These are phyloP conservation scores for Neurospora sublineolata DNA, from an alignment of 495 filamentous ascomycete genomes.

Conservation along the genomic window DNA sequence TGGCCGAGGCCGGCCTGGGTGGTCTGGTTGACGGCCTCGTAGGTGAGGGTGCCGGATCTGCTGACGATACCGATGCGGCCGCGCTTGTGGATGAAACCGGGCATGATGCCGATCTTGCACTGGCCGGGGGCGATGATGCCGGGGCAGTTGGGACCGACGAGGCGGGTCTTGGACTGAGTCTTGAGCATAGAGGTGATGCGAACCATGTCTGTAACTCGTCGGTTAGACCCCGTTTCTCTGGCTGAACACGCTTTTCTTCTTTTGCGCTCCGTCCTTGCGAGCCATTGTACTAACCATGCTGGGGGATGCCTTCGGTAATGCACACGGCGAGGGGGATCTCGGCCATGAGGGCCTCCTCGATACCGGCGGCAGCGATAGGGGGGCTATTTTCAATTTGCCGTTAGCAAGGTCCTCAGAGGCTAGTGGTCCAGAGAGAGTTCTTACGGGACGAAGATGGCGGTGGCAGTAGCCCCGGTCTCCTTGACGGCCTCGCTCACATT, in stretches of 20 bases:
- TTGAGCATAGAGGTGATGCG: constrained; percentile 97
- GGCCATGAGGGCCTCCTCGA: constrained; percentile 90
- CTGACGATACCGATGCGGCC: constrained; percentile 97
- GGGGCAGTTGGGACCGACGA: constrained; percentile 97
- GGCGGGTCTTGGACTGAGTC: constrained; percentile 89
- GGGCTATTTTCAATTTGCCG: constrained; percentile 42
- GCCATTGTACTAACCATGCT: constrained; percentile 57
- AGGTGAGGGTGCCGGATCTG: constrained; percentile 94
- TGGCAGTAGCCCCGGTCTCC: constrained; percentile 80
- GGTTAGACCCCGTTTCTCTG: constrained; percentile 6
- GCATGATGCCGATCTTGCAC: constrained; percentile 99
- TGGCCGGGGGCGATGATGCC: constrained; percentile 95
- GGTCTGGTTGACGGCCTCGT: constrained; percentile 99
- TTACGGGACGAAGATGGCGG: constrained; percentile 96
- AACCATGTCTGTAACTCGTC: constrained; percentile 68
- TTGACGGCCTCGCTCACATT: constrained; percentile 83
- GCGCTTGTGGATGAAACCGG: constrained; percentile 99
- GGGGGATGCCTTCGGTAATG: constrained; percentile 97
- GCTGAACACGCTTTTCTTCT: too few species aligned
- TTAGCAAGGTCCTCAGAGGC: constrained; percentile 1
- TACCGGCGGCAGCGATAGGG: constrained; percentile 81
- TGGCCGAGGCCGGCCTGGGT: constrained; percentile 93
- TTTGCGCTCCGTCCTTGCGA: background rate
- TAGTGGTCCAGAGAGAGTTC: constrained; percentile 9
- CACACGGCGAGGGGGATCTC: constrained; percentile 90